These are phyloP conservation scores for Hypoxylon rickii DNA, from an alignment of 495 filamentous ascomycete genomes.

Conservation along the genomic window DNA sequence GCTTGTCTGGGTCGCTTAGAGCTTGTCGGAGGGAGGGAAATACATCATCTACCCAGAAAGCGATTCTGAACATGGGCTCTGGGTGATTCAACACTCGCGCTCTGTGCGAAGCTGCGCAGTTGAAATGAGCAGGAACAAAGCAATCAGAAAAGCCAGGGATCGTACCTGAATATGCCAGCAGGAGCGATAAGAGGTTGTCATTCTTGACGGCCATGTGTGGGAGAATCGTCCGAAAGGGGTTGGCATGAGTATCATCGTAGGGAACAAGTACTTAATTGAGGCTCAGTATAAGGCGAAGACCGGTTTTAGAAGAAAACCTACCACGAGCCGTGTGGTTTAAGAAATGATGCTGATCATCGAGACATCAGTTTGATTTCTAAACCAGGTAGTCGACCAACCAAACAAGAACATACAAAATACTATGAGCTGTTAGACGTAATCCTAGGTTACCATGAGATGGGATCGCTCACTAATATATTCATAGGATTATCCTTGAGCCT, in stretches of 20 bases:
- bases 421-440: conserved; percentile 26
- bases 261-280: conserved; percentile 62
- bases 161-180: conserved; percentile 72
- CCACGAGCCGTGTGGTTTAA: conserved; percentile 73
- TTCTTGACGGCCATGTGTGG: conserved; percentile 70
- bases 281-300: conserved; percentile 11
- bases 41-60: conserved; percentile 76
- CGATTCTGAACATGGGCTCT: conserved; percentile 79
- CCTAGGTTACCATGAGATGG: conserved; percentile 42
- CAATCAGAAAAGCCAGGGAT: background rate
- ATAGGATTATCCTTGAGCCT: conserved; percentile 69
- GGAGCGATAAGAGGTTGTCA: conserved; percentile 75
- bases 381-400: background rate
- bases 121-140: conserved; percentile 5
- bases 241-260: conserved; percentile 71
- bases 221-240: conserved; percentile 73
- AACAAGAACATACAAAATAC: conserved; percentile 53
- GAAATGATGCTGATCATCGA: conserved; percentile 64
- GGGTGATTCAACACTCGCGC: conserved; percentile 74
- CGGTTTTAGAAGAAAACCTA: conserved; percentile 7
- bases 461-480: conserved; percentile 65
- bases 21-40: conserved; percentile 74
- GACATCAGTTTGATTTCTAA: conserved; percentile 2
- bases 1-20: conserved; percentile 61
- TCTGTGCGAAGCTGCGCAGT: conserved; percentile 69